These are phyloP conservation scores for Allium sativum DNA, from an alignment of 106 monocot species.

Conservation along the genomic window DNA sequence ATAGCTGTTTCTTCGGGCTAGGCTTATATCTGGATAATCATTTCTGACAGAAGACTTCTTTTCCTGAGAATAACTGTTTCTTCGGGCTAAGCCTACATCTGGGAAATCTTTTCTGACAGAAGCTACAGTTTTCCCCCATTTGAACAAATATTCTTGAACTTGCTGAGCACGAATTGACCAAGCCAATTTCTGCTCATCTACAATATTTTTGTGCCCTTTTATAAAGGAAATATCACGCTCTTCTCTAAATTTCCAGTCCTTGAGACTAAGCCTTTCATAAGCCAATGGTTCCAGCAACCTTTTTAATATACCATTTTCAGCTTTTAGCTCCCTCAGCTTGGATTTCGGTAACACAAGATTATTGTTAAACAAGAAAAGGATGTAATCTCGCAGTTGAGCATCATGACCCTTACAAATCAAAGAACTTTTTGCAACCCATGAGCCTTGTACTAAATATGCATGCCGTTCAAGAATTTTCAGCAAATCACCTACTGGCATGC, in stretches of 20 bases:
- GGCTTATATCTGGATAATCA: too few species aligned
- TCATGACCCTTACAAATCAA: conserved; percentile 27
- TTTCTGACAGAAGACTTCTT: too few species aligned
- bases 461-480: conserved; percentile 32
- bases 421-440: conserved; percentile 81
- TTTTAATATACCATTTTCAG: conserved; percentile 1
- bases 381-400: conserved; percentile 37
- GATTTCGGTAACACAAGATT: conserved; percentile 15
- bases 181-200: conserved; percentile 33
- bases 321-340: conserved; percentile 14
- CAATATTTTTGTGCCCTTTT: conserved; percentile 37
- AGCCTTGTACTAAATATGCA: conserved; percentile 68
- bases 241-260: conserved; percentile 65
- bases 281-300: conserved; percentile 40
- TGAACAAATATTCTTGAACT: conserved; percentile 8
- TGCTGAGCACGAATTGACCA: conserved; percentile 39
- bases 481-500: conserved; percentile 22
- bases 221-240: conserved; percentile 40
- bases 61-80: too few species aligned
- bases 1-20: too few species aligned
- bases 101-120: too few species aligned
- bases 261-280: conserved; percentile 23
- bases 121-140: background rate
- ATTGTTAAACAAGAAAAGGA: conserved; percentile 51
- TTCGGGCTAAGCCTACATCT: too few species aligned